phyloP scores from a whole-genome alignment of 1,284 basidiomycete species.

The Moesziomyces antarcticus region DNA sequence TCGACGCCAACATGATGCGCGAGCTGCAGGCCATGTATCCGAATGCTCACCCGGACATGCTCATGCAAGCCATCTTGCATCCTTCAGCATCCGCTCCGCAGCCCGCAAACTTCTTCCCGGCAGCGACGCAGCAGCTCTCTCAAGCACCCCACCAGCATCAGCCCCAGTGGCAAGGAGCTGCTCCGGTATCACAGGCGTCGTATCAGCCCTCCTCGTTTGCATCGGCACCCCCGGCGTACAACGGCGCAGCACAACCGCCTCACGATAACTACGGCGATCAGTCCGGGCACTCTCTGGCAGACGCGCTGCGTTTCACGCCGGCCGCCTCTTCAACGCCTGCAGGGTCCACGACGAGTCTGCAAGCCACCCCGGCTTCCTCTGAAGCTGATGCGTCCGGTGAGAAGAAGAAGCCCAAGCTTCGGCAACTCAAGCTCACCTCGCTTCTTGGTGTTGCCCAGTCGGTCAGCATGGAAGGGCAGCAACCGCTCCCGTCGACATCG shows the following conservation, averaged over 20 bases:
- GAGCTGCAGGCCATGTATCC: conserved; percentile 10
- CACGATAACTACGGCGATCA: neutral
- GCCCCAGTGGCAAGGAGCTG: conserved; percentile 1
- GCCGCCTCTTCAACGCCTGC: conserved; percentile 3
- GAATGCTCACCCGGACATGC: conserved; percentile 3
- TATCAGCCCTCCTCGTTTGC: neutral
- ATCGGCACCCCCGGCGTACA: neutral
- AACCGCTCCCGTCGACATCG: neutral
- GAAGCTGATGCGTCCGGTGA: neutral
- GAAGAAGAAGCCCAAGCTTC: conserved; percentile 18
- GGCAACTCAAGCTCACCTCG: conserved; percentile 22
- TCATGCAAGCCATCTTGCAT: conserved; percentile 11
- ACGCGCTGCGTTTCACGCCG: conserved; percentile 16
- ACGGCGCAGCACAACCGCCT: neutral
- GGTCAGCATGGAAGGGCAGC: conserved; percentile 5
- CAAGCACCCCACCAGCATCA: conserved; percentile 2
- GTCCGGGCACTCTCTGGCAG: conserved; percentile 23
- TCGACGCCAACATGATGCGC: conserved; percentile 10
- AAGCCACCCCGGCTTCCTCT: neutral
- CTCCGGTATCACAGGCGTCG: neutral
- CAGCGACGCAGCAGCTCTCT: neutral
- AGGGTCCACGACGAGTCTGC: neutral
- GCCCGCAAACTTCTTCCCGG: neutral
- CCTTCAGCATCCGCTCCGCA: neutral
- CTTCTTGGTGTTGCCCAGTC: conserved; percentile 16